These are phyloP conservation scores for Camellia lanceoleosa DNA, from an alignment of 148 eudicot genomes.

Conservation along the genomic window DNA sequence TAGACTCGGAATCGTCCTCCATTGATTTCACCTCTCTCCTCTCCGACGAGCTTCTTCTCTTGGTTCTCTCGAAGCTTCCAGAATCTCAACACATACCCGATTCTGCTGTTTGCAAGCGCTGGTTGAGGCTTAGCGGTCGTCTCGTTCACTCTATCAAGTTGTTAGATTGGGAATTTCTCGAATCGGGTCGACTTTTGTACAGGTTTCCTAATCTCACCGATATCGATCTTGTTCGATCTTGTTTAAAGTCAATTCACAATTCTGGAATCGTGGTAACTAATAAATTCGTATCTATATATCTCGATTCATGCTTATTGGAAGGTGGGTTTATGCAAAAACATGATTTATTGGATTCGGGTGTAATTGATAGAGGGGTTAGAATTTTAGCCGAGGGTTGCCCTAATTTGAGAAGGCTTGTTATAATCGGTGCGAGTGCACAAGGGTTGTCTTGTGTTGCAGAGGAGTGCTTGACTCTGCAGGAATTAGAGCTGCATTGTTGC, in stretches of 20 bases:
- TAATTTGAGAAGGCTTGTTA: constrained; percentile 58
- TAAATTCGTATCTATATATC: constrained; percentile 39
- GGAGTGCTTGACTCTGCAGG: constrained; percentile 64
- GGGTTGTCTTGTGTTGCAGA: constrained; percentile 56
- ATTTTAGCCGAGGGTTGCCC: constrained; percentile 58
- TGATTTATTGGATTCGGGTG: constrained; percentile 38
- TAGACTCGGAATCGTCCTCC: not conserved
- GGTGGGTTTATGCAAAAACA: constrained; percentile 37
- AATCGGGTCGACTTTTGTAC: constrained; percentile 52
- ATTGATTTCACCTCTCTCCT: constrained; percentile 34
- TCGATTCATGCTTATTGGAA: constrained; percentile 39
- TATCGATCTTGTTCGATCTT: constrained; percentile 51
- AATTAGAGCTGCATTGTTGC: constrained; percentile 71
- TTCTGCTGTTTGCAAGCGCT: constrained; percentile 69
- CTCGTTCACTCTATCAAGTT: constrained; percentile 41
- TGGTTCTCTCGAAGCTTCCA: constrained; percentile 52
- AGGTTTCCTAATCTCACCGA: constrained; percentile 68
- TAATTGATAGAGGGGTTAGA: constrained; percentile 41
- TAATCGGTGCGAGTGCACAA: constrained; percentile 51
- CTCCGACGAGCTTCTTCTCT: constrained; percentile 50
- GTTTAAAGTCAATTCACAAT: constrained; percentile 37
- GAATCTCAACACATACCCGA: constrained; percentile 37
- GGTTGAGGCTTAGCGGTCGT: constrained; percentile 53
- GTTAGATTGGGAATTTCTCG: constrained; percentile 75
- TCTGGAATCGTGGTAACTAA: constrained; percentile 60